phyloP scores from a whole-genome alignment of 164 flowering plant genomes.

The Magnolia officinalis region DNA sequence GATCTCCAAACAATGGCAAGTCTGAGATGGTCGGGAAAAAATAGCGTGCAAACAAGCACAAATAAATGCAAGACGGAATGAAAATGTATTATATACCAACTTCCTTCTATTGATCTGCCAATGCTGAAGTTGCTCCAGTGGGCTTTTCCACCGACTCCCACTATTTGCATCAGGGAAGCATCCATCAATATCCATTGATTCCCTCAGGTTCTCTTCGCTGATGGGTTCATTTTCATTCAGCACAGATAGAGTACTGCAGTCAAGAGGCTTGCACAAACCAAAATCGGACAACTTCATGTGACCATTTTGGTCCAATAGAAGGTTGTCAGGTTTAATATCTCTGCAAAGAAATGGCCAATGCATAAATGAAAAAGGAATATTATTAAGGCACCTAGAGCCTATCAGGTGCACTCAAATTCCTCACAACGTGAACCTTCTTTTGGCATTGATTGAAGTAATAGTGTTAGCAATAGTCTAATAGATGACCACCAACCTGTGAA shows the following conservation, averaged over 20 bases:
- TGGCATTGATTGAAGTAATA: background rate
- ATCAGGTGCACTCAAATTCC: slow-evolving; percentile 2
- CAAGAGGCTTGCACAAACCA: slow-evolving; percentile 96
- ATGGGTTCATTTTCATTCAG: slow-evolving; percentile 68
- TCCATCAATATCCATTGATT: slow-evolving; percentile 76
- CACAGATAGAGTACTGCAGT: slow-evolving; percentile 60
- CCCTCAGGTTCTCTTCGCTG: slow-evolving; percentile 59
- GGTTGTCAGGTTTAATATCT: slow-evolving; percentile 96
- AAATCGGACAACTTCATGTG: slow-evolving; percentile 97
- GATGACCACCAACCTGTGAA: slow-evolving; percentile 67
- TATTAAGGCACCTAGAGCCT: background rate
- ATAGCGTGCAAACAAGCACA: background rate
- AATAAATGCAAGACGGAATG: background rate
- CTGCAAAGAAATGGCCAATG: slow-evolving; percentile 32
- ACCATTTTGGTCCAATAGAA: slow-evolving; percentile 79
- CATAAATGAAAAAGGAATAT: slow-evolving; percentile 6
- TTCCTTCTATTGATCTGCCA: slow-evolving; percentile 88
- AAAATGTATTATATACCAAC: slow-evolving; percentile 42
- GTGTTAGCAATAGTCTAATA: background rate
- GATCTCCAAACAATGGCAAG: background rate
- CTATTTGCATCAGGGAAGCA: slow-evolving; percentile 38
- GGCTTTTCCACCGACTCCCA: slow-evolving; percentile 72
- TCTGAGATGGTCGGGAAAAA: background rate
- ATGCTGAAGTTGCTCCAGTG: slow-evolving; percentile 80
- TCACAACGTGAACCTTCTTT: background rate